Percentiles rank a stretch among this genome's conserved stretches.
Conservation (phyloP, 805 yeast species). For the Zygosaccharomyces pseudorouxii region DNA sequence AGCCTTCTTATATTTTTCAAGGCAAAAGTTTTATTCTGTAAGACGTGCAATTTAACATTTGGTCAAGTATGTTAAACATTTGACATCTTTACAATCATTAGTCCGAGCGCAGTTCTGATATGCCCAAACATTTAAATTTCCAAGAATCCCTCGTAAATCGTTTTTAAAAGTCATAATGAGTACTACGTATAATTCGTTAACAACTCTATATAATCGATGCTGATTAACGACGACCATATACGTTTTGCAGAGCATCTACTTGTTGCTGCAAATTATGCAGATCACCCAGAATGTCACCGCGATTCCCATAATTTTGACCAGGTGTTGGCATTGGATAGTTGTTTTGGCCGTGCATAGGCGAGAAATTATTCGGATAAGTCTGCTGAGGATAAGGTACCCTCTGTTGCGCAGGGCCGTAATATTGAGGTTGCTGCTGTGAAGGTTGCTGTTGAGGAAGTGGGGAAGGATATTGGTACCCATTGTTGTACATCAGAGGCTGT, state of each 20-base stretch:
- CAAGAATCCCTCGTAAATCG: neutral
- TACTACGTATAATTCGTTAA: neutral
- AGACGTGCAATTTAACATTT: neutral
- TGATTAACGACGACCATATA: conserved; percentile 20
- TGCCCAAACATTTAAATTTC: no score
- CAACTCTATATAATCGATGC: neutral
- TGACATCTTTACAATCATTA: no score
- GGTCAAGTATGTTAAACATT: neutral
- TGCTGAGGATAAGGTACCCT: conserved; percentile 27
- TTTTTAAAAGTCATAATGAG: neutral
- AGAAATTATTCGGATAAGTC: conserved; percentile 2
- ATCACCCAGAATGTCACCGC: conserved; percentile 54
- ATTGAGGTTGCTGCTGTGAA: conserved; percentile 20
- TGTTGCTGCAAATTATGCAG: conserved; percentile 64
- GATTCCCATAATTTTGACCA: conserved; percentile 16
- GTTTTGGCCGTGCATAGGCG: conserved; percentile 30
- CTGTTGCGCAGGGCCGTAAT: conserved; percentile 23
- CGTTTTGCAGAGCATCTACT: conserved; percentile 49
- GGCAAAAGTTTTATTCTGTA: no score
- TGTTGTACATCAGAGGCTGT: conserved; percentile 11
- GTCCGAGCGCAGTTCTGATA: no score
- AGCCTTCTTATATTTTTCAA: no score
- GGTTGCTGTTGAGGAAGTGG: conserved; percentile 24
- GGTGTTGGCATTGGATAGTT: conserved; percentile 8
- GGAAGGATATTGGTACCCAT: conserved; percentile 17